These are phyloP conservation scores for Globisporangium megalacanthum DNA, from an alignment of 352 stramenopile species.

Conservation along the genomic window DNA sequence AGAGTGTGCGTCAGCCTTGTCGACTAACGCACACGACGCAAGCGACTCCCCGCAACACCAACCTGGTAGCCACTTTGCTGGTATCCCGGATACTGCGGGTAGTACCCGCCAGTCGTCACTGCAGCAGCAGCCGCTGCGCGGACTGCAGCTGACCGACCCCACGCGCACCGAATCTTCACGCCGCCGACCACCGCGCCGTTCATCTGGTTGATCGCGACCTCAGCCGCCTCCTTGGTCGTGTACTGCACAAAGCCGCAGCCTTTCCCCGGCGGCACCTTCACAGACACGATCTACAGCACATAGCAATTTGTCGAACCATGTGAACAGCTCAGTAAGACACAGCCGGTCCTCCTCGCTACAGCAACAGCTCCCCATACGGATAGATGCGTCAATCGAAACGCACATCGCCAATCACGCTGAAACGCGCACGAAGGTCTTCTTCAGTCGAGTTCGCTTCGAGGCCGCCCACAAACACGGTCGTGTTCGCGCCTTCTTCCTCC, in stretches of 20 bases:
- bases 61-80: slow-evolving; percentile 41
- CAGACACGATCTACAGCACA: slow-evolving; percentile 49
- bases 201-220: slow-evolving; percentile 86
- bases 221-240: slow-evolving; percentile 69
- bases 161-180: slow-evolving; percentile 85
- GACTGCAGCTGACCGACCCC: slow-evolving; percentile 74
- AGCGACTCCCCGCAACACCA: background rate
- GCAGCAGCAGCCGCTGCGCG: slow-evolving; percentile 21
- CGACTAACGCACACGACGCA: background rate
- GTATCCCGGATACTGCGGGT: slow-evolving; percentile 35
- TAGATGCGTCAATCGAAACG: too few species aligned
- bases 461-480: slow-evolving; percentile 90
- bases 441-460: slow-evolving; percentile 76
- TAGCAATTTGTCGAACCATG: too few species aligned
- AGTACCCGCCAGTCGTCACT: slow-evolving; percentile 32
- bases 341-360: too few species aligned
- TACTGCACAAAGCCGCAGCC: slow-evolving; percentile 92
- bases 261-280: slow-evolving; percentile 83
- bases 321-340: too few species aligned
- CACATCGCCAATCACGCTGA: slow-evolving; percentile 73
- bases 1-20: background rate
- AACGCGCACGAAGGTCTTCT: slow-evolving; percentile 81
- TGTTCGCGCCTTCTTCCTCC: slow-evolving; percentile 74
- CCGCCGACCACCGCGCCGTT: slow-evolving; percentile 77
- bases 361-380: too few species aligned